These are phyloP conservation scores for Protomyces macrosporus DNA, from an alignment of 1,139 yeast species.

Conservation along the genomic window DNA sequence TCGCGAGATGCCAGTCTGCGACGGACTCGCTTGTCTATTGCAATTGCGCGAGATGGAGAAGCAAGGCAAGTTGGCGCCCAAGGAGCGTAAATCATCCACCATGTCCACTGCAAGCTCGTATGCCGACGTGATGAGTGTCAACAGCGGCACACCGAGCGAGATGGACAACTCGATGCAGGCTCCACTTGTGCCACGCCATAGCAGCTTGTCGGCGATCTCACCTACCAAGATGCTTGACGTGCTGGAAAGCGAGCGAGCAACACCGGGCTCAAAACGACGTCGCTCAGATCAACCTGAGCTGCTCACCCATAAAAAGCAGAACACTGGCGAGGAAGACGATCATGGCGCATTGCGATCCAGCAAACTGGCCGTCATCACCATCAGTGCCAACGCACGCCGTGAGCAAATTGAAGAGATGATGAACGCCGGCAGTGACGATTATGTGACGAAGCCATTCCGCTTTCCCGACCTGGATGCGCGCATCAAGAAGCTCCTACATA, in stretches of 20 bases:
- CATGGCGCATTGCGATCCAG: neutral
- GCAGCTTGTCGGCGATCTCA: neutral
- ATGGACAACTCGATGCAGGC: neutral
- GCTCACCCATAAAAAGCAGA: neutral
- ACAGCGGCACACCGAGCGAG: neutral
- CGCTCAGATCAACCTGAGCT: neutral
- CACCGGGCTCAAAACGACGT: neutral
- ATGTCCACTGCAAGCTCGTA: neutral
- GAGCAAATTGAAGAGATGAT: constrained; percentile 22
- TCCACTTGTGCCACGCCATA: neutral
- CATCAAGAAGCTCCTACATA: constrained; percentile 1
- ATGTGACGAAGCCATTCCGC: constrained; percentile 24
- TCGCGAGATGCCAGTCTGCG: constrained; percentile 25
- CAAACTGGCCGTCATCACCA: constrained; percentile 7
- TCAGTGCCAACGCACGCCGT: constrained; percentile 24
- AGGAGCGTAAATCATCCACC: neutral
- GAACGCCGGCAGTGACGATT: constrained; percentile 25
- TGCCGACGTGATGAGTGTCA: too few relatives aligned
- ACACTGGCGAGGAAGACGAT: neutral
- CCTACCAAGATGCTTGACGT: neutral
- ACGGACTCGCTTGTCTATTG: constrained; percentile 1
- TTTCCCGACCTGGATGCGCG: constrained; percentile 7
- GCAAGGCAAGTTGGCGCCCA: neutral
- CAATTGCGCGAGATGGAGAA: neutral
- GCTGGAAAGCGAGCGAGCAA: neutral